Percentiles rank a stretch among this genome's conserved stretches.
Conservation (phyloP, 1,284 basidiomycete genomes). For the Boletus albobrunnescens region DNA sequence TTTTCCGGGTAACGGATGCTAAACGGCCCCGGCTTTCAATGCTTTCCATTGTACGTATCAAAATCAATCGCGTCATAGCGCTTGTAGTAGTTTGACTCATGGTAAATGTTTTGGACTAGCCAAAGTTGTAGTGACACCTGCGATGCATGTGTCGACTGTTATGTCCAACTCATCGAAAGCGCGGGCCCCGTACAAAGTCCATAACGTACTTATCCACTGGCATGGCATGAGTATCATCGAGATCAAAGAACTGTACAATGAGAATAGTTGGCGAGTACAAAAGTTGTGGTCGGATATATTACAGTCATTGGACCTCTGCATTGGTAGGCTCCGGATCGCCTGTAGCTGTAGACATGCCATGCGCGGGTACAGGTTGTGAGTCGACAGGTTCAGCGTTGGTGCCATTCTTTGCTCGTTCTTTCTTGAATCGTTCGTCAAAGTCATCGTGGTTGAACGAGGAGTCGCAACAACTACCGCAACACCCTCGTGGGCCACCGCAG, state of each 20-base stretch:
- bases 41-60: too few relatives aligned
- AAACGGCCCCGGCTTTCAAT: too few relatives aligned
- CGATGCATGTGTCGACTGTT: too few relatives aligned
- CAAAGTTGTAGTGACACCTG: too few relatives aligned
- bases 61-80: too few relatives aligned
- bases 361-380: slow-evolving; percentile 25
- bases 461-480: slow-evolving; percentile 28
- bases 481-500: slow-evolving; percentile 29
- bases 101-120: too few relatives aligned
- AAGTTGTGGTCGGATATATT: background rate
- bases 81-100: too few relatives aligned
- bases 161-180: too few relatives aligned
- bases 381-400: slow-evolving; percentile 9
- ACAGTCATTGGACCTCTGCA: slow-evolving; percentile 4
- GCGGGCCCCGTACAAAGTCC: background rate
- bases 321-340: slow-evolving; percentile 4
- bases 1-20: too few relatives aligned
- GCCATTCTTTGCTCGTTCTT: slow-evolving; percentile 17
- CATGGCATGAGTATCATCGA: background rate
- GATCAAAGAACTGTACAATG: background rate
- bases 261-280: background rate
- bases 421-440: slow-evolving; percentile 31
- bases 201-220: too few relatives aligned
- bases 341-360: slow-evolving; percentile 17
- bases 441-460: slow-evolving; percentile 30